Percentiles rank a stretch among this genome's conserved stretches.
phyloP scores from a whole-genome alignment of 2,329 filamentous ascomycete species.

The Cordyceps militaris region DNA sequence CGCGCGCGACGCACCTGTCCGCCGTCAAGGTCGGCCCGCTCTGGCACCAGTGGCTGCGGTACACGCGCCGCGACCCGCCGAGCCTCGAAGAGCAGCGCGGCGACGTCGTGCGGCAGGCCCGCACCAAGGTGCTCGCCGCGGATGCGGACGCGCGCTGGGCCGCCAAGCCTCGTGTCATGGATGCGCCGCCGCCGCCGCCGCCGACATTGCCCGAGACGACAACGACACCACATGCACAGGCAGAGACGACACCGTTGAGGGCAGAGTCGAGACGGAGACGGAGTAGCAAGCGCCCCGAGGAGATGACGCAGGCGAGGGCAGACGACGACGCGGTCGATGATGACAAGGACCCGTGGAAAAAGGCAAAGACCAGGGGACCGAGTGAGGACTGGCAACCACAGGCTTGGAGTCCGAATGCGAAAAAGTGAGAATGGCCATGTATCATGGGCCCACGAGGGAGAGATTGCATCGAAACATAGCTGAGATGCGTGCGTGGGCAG shows the following conservation, averaged over 20 bases:
- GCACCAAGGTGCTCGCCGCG: conserved; percentile 50
- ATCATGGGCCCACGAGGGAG: neutral
- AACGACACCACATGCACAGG: neutral
- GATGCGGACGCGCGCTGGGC: conserved; percentile 58
- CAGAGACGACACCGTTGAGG: neutral
- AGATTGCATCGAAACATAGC: neutral
- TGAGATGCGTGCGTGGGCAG: neutral
- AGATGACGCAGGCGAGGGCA: conserved; percentile 8
- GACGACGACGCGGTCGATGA: conserved; percentile 14
- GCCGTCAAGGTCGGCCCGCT: conserved; percentile 51
- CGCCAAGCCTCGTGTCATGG: conserved; percentile 46
- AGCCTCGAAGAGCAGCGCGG: conserved; percentile 48
- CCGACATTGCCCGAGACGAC: neutral
- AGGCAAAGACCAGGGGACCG: conserved; percentile 38
- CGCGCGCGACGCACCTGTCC: conserved; percentile 44
- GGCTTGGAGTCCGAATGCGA: conserved; percentile 48
- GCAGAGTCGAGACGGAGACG: conserved; percentile 7
- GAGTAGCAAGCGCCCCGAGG: neutral
- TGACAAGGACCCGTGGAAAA: conserved; percentile 50
- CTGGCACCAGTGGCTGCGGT: conserved; percentile 64
- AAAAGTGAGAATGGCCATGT: conserved; percentile 17
- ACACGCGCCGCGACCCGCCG: conserved; percentile 49
- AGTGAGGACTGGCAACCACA: conserved; percentile 62
- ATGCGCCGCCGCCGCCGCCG: conserved; percentile 19
- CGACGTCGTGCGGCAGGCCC: conserved; percentile 46